A percentile compares a stretch with the other conserved stretches of the same genome.
Evolutionary conservation across 345 rosid species (phyloP).

Genomic region (Microcos paniculata): DNA sequence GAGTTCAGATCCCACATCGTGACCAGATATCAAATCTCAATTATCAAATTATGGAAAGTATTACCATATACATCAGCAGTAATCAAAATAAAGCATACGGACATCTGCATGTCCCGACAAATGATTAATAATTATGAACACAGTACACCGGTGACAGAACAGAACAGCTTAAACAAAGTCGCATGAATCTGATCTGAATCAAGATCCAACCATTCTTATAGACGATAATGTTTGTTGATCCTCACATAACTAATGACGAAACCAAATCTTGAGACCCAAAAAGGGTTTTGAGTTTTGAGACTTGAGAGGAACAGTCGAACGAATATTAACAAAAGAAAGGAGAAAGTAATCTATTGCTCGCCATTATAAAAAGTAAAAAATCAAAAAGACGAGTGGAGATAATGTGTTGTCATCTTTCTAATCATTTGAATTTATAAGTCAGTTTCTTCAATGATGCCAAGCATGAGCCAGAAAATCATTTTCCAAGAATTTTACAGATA

Average conservation of each 20-base stretch:
- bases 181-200: not conserved
- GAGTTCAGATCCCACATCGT: not conserved
- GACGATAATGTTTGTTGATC: not conserved
- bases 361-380: not conserved
- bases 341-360: not conserved
- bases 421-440: not conserved
- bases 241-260: not conserved
- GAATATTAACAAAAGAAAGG: not conserved
- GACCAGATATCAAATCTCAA: not conserved
- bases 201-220: not conserved
- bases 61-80: not conserved
- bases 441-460: constrained; percentile 1
- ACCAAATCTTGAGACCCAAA: not conserved
- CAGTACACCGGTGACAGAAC: too few relatives aligned
- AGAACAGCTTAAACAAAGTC: not conserved
- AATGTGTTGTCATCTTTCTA: not conserved
- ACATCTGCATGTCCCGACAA: not conserved
- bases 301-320: not conserved
- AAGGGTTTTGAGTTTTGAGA: too few relatives aligned
- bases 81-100: not conserved
- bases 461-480: constrained; percentile 4
- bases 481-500: not conserved
- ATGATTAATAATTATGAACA: not conserved
- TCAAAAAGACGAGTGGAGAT: not conserved
- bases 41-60: not conserved